Conservation (phyloP, 768 basidiomycete genomes). For the Mycena crocata region DNA sequence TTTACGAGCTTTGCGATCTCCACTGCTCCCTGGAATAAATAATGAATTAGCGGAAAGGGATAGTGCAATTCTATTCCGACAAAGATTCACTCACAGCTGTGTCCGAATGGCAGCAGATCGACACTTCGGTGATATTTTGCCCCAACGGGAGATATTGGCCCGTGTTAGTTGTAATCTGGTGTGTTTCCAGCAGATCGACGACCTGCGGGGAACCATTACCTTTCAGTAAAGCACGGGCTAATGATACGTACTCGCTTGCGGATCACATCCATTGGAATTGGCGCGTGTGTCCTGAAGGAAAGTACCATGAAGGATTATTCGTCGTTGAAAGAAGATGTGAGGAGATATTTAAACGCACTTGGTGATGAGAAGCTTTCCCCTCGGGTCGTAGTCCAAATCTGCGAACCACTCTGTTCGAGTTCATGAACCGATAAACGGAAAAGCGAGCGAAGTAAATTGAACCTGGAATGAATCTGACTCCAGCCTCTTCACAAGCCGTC, state of each 20-base stretch:
- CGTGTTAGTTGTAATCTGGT: slow-evolving; percentile 60
- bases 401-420: slow-evolving; percentile 72
- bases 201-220: slow-evolving; percentile 46
- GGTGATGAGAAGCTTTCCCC: slow-evolving; percentile 71
- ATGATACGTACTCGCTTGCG: slow-evolving; percentile 55
- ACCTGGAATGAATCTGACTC: slow-evolving; percentile 74
- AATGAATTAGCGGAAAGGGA: too few relatives aligned
- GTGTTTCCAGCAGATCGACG: slow-evolving; percentile 53
- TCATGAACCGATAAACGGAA: neutral
- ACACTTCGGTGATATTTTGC: slow-evolving; percentile 58
- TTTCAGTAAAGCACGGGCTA: neutral
- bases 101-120: slow-evolving; percentile 76
- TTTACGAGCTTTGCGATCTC: slow-evolving; percentile 65
- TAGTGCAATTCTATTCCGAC: too few relatives aligned
- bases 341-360: slow-evolving; percentile 55
- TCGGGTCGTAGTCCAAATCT: slow-evolving; percentile 68
- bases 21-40: slow-evolving; percentile 57
- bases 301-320: neutral
- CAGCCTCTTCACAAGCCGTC: slow-evolving; percentile 61
- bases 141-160: slow-evolving; percentile 57
- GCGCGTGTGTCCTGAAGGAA: slow-evolving; percentile 58
- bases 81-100: slow-evolving; percentile 69
- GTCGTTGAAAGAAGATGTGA: neutral
- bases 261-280: slow-evolving; percentile 56
- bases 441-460: slow-evolving; percentile 10